These are phyloP conservation scores for Friedmanniomyces simplex DNA, from an alignment of 495 filamentous ascomycete genomes.

Conservation along the genomic window DNA sequence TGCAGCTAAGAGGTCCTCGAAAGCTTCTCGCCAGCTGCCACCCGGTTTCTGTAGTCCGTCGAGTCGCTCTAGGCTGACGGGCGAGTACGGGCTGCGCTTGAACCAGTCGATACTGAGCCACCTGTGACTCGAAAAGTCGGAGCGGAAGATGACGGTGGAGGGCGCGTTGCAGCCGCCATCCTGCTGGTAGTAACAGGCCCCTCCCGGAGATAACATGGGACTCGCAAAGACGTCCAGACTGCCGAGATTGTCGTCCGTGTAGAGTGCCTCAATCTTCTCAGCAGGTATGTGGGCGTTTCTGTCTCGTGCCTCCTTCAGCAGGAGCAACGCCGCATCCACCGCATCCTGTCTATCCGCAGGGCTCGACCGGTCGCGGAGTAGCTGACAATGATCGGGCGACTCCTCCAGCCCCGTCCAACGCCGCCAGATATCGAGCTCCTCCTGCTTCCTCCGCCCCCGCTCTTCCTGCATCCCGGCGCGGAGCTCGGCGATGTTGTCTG, in stretches of 20 bases:
- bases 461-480: constrained; percentile 7
- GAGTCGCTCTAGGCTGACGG: constrained; percentile 39
- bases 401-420: constrained; percentile 16
- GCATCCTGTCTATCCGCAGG: not conserved
- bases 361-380: constrained; percentile 2
- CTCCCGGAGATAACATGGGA: constrained; percentile 12
- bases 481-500: constrained; percentile 25
- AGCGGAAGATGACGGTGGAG: constrained; percentile 1
- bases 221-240: constrained; percentile 3
- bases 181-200: constrained; percentile 15
- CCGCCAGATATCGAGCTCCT: constrained; percentile 6
- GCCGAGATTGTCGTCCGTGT: not conserved
- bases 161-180: constrained; percentile 18
- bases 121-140: constrained; percentile 31
- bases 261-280: constrained; percentile 9
- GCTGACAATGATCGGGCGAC: constrained; percentile 7
- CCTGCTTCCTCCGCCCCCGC: not conserved
- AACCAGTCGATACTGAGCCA: constrained; percentile 22
- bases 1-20: constrained; percentile 45
- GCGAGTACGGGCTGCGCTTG: constrained; percentile 38
- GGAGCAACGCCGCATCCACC: not conserved
- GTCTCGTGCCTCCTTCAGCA: constrained; percentile 3
- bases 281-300: constrained; percentile 2
- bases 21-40: constrained; percentile 41
- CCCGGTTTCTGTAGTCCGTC: constrained; percentile 26